A percentile compares a stretch with the other conserved stretches of the same genome.
These are phyloP conservation scores for Aspergillus floridensis DNA, from an alignment of 2,329 filamentous ascomycete genomes.

Conservation along the genomic window DNA sequence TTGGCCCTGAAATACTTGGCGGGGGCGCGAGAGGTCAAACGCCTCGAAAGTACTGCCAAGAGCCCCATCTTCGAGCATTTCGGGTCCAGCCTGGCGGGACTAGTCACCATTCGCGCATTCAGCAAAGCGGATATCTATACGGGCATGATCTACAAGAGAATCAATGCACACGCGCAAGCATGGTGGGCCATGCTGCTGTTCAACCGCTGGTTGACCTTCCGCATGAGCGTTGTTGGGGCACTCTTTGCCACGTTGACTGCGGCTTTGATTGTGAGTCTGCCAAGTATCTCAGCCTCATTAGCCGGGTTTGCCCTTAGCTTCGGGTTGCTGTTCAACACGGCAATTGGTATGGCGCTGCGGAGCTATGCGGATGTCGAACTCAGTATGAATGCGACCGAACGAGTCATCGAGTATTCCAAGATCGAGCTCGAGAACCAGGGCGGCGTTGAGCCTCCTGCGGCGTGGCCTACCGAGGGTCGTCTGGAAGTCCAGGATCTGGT, in stretches of 20 bases:
- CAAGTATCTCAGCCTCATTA: conserved; percentile 64
- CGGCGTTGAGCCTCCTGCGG: conserved; percentile 25
- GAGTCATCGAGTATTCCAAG: conserved; percentile 56
- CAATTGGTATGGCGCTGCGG: conserved; percentile 65
- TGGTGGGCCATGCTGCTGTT: conserved; percentile 69
- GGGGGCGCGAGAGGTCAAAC: conserved; percentile 72
- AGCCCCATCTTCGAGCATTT: conserved; percentile 80
- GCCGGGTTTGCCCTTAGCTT: conserved; percentile 76
- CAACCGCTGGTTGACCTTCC: conserved; percentile 74
- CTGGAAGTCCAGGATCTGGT: conserved; percentile 72
- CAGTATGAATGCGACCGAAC: conserved; percentile 32
- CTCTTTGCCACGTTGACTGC: conserved; percentile 65
- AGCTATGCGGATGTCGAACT: conserved; percentile 66
- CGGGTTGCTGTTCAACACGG: conserved; percentile 64
- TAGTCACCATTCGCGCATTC: conserved; percentile 74
- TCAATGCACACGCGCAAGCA: conserved; percentile 66
- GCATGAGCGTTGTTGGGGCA: conserved; percentile 69
- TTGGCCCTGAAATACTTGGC: conserved; percentile 60
- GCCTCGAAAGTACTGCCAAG: conserved; percentile 73
- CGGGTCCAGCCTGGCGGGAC: conserved; percentile 67
- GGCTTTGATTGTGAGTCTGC: conserved; percentile 60
- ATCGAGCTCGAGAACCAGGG: conserved; percentile 30
- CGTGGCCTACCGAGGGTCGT: conserved; percentile 55
- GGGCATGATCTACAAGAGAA: conserved; percentile 64
- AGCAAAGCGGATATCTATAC: conserved; percentile 66